Evolutionary conservation across 2,329 filamentous ascomycete genomes (phyloP), one percentile per base, ranked within the genome.

Genomic region (Didymella sp.): DNA sequence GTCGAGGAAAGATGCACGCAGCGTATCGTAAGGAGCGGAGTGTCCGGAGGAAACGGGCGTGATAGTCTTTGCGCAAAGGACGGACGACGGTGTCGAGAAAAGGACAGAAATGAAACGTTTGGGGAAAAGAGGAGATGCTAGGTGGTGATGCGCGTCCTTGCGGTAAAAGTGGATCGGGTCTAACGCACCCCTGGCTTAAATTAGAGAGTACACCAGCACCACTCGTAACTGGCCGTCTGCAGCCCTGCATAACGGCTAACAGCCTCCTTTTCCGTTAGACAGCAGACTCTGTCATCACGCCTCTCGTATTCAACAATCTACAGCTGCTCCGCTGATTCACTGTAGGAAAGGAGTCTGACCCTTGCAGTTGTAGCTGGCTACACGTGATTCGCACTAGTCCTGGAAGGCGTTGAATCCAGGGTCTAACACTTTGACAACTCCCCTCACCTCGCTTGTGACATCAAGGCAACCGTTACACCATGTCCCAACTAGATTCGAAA

Each of bases 401-500:
- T n/a, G 6, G n/a, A 37, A 48, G 40, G 30, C 25, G 21, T 46
- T 46, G 49, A 31, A 45, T 25, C 25, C 33, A 53, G 45, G 54
- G 55, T 58, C 22, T 54, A 31, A 56, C 49, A 53, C 44, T 41
- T 46, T 37, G 49, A 53, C 58, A 17, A 52, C 60, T 59, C 64
- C 60, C 58, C 63, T 61, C 43, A 62, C 49, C 35, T 58, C 63
- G 64, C 50, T 58, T 58, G 60, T 51, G 51, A 42, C 15, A 47
- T 56, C 41, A 46, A 51, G 51, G 21, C 17, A 35, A 24, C 43
- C 49, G 38, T 63, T 58, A 60, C 30, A 82, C 59, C 19, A 82
- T 82, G 80, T 61, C 80, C 17, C 69, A 73, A 41, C 63, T 85
- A 51, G 83, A 85, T 68, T 67, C 79, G 41, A 79, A 79, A 58